Evolutionary conservation across 768 basidiomycete species (phyloP), one percentile per base, ranked within the genome.

Genomic region (Pulveroboletus sp.): DNA sequence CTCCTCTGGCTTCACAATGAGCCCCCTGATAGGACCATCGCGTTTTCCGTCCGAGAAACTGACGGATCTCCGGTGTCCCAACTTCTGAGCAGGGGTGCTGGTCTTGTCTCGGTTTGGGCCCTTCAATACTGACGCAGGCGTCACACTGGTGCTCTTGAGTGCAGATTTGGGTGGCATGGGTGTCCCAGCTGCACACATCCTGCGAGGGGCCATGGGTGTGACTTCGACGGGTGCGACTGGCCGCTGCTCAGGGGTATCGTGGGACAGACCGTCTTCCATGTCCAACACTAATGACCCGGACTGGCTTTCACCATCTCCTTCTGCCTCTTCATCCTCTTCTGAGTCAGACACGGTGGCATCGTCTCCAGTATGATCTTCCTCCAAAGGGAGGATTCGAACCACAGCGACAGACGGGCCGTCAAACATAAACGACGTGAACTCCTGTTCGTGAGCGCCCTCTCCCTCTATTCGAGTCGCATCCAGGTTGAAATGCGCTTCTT

Each of bases 21-120:
- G 67, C 4, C 85, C 90, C 46, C 74, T 73, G 40, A 96, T 96
- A n/a, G 89, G 92, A 2, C 95, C 94, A 30, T 87, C 85, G 52
- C 79, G 79, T 64, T 84, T 87, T 6, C 96, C 96, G 64, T 99
- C 96, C 24, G 93, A 96, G 71, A 99, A 99, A 67, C 92, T 95
- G 50, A 99, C 95, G 38, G 89, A 92, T 35, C 92, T 78, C n/a
- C 84, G 80, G 57, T 85, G 81, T 11, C 70, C 68, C 14, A 68
- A 56, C 46, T 62, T 70, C 42, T 73, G 73, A 35, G 75, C 66
- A n/a, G 84, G 86, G 15, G 81, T 87, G 51, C 74, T 74, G 56
- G 78, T 69, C 43, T 70, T 71, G n/a, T 68, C 61, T 28, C 75
- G 74, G 59, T 63, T 76, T 18, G 75, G 66, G 58, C 78, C 76